Conservation (phyloP, 495 filamentous ascomycete genomes). For the Viridothelium virens region DNA sequence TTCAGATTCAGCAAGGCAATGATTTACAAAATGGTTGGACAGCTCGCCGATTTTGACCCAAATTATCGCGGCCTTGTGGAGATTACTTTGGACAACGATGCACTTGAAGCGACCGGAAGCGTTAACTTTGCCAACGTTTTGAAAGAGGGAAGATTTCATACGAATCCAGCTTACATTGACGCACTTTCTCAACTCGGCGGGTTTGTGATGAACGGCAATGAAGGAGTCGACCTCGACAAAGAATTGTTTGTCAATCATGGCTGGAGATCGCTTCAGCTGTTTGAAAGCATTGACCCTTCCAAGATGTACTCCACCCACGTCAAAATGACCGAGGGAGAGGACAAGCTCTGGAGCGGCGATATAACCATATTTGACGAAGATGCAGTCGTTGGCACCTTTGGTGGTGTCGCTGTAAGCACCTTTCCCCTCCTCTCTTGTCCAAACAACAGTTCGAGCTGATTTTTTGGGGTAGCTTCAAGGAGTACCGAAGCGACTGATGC, state of each 20-base stretch:
- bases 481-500: constrained; percentile 22
- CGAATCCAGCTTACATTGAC: constrained; percentile 68
- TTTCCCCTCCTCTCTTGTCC: constrained; percentile 2
- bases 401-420: constrained; percentile 21
- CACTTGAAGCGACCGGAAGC: constrained; percentile 12
- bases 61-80: constrained; percentile 14
- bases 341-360: constrained; percentile 45
- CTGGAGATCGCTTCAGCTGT: constrained; percentile 67
- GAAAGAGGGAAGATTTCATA: constrained; percentile 55
- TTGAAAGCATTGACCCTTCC: constrained; percentile 51
- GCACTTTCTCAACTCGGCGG: constrained; percentile 52
- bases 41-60: constrained; percentile 16
- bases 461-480: constrained; percentile 20
- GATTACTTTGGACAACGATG: constrained; percentile 15
- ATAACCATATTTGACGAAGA: constrained; percentile 44
- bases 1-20: constrained; percentile 14
- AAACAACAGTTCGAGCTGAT: constrained; percentile 4
- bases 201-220: constrained; percentile 59
- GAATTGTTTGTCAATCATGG: constrained; percentile 71
- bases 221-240: constrained; percentile 60
- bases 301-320: constrained; percentile 68
- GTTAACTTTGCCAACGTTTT: constrained; percentile 49
- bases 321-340: constrained; percentile 47
- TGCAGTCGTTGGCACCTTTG: constrained; percentile 31
- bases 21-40: constrained; percentile 17